Evolutionary conservation across 768 basidiomycete species (phyloP).

Genomic region (Xerocomellus chrysenteron): DNA sequence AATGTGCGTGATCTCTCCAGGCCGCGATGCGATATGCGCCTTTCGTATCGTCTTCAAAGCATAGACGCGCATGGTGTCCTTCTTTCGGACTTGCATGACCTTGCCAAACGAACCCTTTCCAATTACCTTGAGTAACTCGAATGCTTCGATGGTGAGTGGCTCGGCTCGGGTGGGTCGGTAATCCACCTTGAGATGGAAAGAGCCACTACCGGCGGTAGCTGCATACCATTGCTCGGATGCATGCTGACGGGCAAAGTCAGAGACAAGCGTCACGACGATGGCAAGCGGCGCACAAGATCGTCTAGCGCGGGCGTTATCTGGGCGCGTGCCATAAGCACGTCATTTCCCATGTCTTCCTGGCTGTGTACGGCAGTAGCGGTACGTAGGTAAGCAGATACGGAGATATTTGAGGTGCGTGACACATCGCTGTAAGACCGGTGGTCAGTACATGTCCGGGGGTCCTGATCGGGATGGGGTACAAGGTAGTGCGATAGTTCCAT

Average conservation of each 20-base stretch:
- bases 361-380: slow-evolving; percentile 70
- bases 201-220: slow-evolving; percentile 80
- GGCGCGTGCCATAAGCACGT: slow-evolving; percentile 89
- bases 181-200: slow-evolving; percentile 94
- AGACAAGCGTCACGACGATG: background rate
- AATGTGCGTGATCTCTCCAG: slow-evolving; percentile 97
- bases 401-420: slow-evolving; percentile 88
- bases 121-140: slow-evolving; percentile 96
- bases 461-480: slow-evolving; percentile 54
- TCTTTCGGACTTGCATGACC: slow-evolving; percentile 99
- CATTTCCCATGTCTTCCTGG: slow-evolving; percentile 96
- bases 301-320: slow-evolving; percentile 86
- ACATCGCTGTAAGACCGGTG: slow-evolving; percentile 68
- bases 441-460: slow-evolving; percentile 7
- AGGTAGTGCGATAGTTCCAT: slow-evolving; percentile 96
- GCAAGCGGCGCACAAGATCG: slow-evolving; percentile 53
- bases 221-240: slow-evolving; percentile 90
- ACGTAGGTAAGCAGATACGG: slow-evolving; percentile 88
- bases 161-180: slow-evolving; percentile 87
- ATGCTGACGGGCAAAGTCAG: slow-evolving; percentile 44
- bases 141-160: slow-evolving; percentile 90
- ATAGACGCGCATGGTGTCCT: slow-evolving; percentile 97
- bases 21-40: slow-evolving; percentile 93
- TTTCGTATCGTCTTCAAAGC: slow-evolving; percentile 98
- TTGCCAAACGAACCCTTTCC: slow-evolving; percentile 98